Evolutionary conservation across 176 grass and related monocot species (phyloP), one percentile per base, ranked within the genome.

Genomic region (Poa pratensis): DNA sequence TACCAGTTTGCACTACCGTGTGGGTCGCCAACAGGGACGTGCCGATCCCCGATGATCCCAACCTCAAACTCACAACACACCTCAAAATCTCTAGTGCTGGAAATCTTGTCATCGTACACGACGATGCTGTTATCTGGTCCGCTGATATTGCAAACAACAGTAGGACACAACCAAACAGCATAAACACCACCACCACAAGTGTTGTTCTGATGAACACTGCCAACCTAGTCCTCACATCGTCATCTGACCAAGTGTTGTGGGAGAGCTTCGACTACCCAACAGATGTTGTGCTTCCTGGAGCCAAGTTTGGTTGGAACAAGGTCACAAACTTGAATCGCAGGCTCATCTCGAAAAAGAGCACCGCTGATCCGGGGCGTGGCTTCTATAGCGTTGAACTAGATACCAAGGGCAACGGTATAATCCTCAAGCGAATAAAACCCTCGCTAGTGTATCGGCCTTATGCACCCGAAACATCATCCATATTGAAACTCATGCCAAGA

Each of bases 241-340:
- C 80, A 37, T 54, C 72, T 27, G 3, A 3, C 17, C 58, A 63
- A 45, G 24, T 28, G 11, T 40, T 83, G n/a, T 89, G 90, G 90
- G 77, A 92, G 69, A 92, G 90, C 81, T 92, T 92, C 19, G 74
- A 89, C 34, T 60, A 84, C 37, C 90, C 83, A n/a, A 63, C 87
- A 1, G 80, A 92, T 72, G 69, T 80, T 39, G 71, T 85, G 73
- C 63, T 89, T 17, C 71, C 83, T 0, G 87, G 60, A 0, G 82
- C 72, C 81, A 86, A 83, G 58, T 66, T 91, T 51, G 89, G 89
- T 26, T 84, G 86, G 69, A 81, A 91, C 35, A 77, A 86, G 51
- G 79, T 68, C 28, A 86, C 75, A 17, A 10, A 74, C 0, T 43
- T 89, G 27, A 86, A 92, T 22, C 87, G 87, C 12, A 28, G 35